phyloP scores from a whole-genome alignment of 2,329 filamentous ascomycete species.

The Septoria petroselini region DNA sequence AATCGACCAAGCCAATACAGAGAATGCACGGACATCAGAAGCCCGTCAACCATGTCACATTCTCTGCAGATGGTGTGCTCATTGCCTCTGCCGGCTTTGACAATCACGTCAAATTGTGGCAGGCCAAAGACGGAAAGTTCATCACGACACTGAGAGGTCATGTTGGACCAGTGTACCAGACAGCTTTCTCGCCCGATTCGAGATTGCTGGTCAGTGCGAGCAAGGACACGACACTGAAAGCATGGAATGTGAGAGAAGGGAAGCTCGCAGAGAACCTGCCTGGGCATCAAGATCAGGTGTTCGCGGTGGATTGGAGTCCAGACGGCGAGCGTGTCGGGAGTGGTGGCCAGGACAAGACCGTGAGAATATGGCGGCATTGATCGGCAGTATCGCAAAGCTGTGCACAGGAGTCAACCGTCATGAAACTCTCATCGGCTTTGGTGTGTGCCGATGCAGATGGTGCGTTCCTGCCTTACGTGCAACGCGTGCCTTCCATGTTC shows the following conservation, averaged over 20 bases:
- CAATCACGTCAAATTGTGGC: slow-evolving; percentile 93
- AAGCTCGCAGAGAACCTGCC: slow-evolving; percentile 81
- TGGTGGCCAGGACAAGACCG: slow-evolving; percentile 84
- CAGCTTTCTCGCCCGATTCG: slow-evolving; percentile 87
- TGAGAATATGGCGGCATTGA: slow-evolving; percentile 63
- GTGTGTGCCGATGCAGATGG: too few relatives aligned
- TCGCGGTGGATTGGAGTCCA: slow-evolving; percentile 90
- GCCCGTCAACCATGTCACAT: slow-evolving; percentile 91
- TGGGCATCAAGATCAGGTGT: slow-evolving; percentile 89
- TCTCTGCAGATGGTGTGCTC: slow-evolving; percentile 82
- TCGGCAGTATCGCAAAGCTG: too few relatives aligned
- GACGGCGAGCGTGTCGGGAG: slow-evolving; percentile 86
- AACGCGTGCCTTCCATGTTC: too few relatives aligned
- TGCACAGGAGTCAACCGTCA: too few relatives aligned
- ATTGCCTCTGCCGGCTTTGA: slow-evolving; percentile 91
- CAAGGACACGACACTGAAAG: slow-evolving; percentile 90
- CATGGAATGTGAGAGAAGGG: slow-evolving; percentile 84
- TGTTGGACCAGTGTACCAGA: slow-evolving; percentile 87
- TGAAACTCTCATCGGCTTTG: too few relatives aligned
- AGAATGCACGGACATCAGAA: slow-evolving; percentile 92
- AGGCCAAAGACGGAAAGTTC: slow-evolving; percentile 70
- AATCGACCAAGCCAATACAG: slow-evolving; percentile 68
- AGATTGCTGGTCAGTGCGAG: slow-evolving; percentile 81
- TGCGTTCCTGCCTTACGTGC: background rate
- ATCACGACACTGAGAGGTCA: slow-evolving; percentile 85